Conservation (phyloP, 306 rosid genomes). For the Cucurbita argyrosperma region DNA sequence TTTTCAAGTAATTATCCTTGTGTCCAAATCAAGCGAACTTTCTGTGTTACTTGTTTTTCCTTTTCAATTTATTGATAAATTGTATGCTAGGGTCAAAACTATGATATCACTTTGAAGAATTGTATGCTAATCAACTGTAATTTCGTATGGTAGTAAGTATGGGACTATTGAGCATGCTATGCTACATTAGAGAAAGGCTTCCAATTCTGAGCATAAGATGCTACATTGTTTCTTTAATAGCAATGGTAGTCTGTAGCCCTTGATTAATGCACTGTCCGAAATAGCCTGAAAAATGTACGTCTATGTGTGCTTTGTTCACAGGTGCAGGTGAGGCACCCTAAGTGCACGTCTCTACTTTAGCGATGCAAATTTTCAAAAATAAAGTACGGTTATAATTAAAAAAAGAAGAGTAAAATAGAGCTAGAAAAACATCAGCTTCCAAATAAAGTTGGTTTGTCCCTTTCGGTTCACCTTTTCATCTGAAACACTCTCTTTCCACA, state of each 20-base stretch:
- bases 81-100: neutral
- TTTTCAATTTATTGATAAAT: neutral
- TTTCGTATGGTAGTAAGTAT: neutral
- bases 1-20: conserved; percentile 48
- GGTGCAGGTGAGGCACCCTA: neutral
- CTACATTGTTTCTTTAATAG: neutral
- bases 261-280: neutral
- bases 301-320: neutral
- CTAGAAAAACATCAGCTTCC: neutral
- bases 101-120: neutral
- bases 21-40: neutral
- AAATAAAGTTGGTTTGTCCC: neutral
- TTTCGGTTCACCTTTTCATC: neutral
- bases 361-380: neutral
- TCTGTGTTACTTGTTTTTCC: neutral
- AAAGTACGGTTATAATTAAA: neutral
- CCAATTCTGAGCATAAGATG: neutral
- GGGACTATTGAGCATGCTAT: neutral
- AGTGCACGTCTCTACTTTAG: neutral
- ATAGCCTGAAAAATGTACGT: neutral
- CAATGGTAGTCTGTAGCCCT: neutral
- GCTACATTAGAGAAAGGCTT: no score
- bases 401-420: neutral
- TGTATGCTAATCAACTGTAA: neutral
- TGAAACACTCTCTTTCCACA: neutral